Evolutionary conservation across 139 green algal genomes (phyloP), one percentile per base, ranked within the genome.

Genomic region (Pseudopediastrum boryanum): DNA sequence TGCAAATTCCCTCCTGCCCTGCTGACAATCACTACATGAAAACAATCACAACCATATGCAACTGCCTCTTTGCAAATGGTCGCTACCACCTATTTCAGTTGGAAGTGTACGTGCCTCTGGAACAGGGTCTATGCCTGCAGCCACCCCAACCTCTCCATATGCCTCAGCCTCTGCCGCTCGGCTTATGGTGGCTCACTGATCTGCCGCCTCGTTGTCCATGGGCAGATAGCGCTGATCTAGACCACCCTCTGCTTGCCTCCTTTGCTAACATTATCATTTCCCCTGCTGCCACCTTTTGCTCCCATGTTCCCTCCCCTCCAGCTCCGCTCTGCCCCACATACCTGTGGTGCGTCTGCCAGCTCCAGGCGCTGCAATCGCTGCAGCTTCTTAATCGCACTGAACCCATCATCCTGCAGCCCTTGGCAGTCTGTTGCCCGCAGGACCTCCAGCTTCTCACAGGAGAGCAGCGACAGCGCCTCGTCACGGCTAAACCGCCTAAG

Each of bases 351-450:
- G 5, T 16, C 25, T 8, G 68, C 54, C 54, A 78, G 16, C 36
- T 68, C 41, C n/a, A 78, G 42, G 23, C 54, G 54, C n/a, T 69
- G 54, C 52, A 78, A 56, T 29, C 35, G 54, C 54, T n/a, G 42
- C 4, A 67, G 39, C 5, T 23, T 41, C 25, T 29, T 56, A 10
- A 78, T 27, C 19, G 35, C 48, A 9, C 41, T 56, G 58, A 78
- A 78, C 7, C 71, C 71, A 41, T 78, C 71, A 39, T 78, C 27
- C 4, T 8, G 68, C 52, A 78, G 36, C 54, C 44, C 16, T 27
- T 29, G 29, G 23, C 71, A 78, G 9, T 78, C 71, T 19, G 54
- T 56, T 36, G 71, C 71, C n/a, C 46, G 23, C 71, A 78, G 56
- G 29, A 43, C 61, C 39, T 70, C 39, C 54, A 78, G 31, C 9